These are phyloP conservation scores for Capronia epimyces DNA, from an alignment of 2,329 filamentous ascomycete genomes.

Conservation along the genomic window DNA sequence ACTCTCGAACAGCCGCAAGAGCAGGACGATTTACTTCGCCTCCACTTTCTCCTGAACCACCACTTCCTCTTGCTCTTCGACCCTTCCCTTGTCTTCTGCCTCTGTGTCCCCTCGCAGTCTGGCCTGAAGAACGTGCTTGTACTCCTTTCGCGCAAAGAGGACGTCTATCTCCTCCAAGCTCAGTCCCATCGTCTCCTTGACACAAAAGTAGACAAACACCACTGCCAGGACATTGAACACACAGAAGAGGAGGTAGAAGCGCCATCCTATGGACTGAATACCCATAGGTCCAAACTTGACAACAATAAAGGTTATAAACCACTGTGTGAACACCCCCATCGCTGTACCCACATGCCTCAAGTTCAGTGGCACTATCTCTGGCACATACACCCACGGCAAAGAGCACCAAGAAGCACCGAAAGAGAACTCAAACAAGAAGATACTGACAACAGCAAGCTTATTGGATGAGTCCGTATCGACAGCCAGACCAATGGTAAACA, in stretches of 20 bases:
- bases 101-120: conserved; percentile 13
- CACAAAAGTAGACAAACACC: conserved; percentile 49
- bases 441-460: conserved; percentile 16
- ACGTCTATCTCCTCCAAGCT: conserved; percentile 54
- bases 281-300: conserved; percentile 23
- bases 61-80: conserved; percentile 1
- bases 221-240: conserved; percentile 43
- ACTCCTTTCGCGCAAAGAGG: conserved; percentile 40
- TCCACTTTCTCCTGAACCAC: conserved; percentile 1
- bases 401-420: conserved; percentile 20
- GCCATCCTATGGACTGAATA: conserved; percentile 38
- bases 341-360: conserved; percentile 48
- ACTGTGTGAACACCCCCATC: conserved; percentile 47
- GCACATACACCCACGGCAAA: conserved; percentile 36
- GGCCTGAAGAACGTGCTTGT: conserved; percentile 20
- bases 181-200: conserved; percentile 52
- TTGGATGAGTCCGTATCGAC: conserved; percentile 15
- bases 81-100: conserved; percentile 5
- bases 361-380: conserved; percentile 48
- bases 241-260: conserved; percentile 43
- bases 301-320: conserved; percentile 32
- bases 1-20: too few relatives aligned
- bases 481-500: conserved; percentile 20
- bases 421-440: conserved; percentile 19
- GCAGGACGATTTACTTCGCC: conserved; percentile 6